phyloP scores from a whole-genome alignment of 805 yeast genomes.

The Jamesozyma gamospora region DNA sequence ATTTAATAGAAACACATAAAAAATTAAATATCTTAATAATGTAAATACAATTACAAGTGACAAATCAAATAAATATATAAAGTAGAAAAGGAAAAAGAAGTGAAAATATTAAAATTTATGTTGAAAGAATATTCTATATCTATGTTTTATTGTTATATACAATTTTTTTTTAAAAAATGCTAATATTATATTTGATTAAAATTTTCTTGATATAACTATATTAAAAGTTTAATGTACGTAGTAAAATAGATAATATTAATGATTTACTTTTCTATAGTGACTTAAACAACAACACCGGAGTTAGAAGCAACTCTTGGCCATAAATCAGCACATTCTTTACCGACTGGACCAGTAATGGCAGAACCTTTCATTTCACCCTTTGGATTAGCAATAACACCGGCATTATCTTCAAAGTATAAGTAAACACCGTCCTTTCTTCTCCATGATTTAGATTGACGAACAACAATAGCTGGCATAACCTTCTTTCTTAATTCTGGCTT shows the following conservation, averaged over 20 bases:
- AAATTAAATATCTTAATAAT: too few species aligned
- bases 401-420: slow-evolving; percentile 99
- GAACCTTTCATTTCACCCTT: slow-evolving; percentile 99
- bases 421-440: slow-evolving; percentile 99
- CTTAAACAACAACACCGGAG: slow-evolving; percentile 99
- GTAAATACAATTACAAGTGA: too few species aligned
- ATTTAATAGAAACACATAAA: too few species aligned
- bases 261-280: neutral
- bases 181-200: slow-evolving; percentile 1
- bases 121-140: too few species aligned
- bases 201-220: neutral
- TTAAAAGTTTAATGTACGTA: slow-evolving; percentile 2
- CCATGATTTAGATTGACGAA: slow-evolving; percentile 99
- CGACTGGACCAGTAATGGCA: slow-evolving; percentile 99
- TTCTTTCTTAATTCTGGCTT: slow-evolving; percentile 99
- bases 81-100: too few species aligned
- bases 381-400: slow-evolving; percentile 99
- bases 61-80: too few species aligned
- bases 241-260: slow-evolving; percentile 1
- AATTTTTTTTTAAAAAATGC: neutral
- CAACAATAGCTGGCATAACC: slow-evolving; percentile 99
- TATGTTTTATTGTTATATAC: too few species aligned
- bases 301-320: slow-evolving; percentile 99
- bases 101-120: too few species aligned
- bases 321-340: slow-evolving; percentile 99